phyloP scores from a whole-genome alignment of 2,329 filamentous ascomycete species.

The Diplodia intermedia region DNA sequence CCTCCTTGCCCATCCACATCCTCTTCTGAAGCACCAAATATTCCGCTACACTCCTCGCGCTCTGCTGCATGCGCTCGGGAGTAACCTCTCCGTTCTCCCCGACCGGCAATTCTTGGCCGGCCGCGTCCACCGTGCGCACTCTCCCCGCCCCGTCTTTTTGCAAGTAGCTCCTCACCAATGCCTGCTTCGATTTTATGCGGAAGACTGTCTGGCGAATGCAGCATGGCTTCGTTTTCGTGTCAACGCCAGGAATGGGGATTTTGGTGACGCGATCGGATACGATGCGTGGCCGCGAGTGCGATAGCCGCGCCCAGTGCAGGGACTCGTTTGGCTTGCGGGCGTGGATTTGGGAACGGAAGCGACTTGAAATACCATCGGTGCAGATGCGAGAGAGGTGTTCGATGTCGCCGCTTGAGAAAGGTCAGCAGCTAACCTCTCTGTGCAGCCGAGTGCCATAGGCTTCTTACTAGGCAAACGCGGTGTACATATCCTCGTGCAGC shows the following conservation, averaged over 20 bases:
- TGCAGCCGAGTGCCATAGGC: neutral
- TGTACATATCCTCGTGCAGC: slow-evolving; percentile 67
- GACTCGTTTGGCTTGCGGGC: slow-evolving; percentile 56
- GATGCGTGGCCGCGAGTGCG: slow-evolving; percentile 55
- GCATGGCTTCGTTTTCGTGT: slow-evolving; percentile 39
- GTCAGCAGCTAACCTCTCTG: slow-evolving; percentile 4
- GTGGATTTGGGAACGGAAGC: slow-evolving; percentile 62
- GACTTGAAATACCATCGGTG: slow-evolving; percentile 58
- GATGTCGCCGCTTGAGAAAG: slow-evolving; percentile 10
- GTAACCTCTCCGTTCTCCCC: slow-evolving; percentile 31
- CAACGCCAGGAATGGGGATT: slow-evolving; percentile 50
- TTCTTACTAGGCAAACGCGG: slow-evolving; percentile 60
- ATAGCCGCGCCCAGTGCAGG: slow-evolving; percentile 53
- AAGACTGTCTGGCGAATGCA: slow-evolving; percentile 67
- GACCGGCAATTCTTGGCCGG: slow-evolving; percentile 21
- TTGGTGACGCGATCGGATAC: slow-evolving; percentile 62
- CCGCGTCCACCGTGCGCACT: slow-evolving; percentile 39
- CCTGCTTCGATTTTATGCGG: slow-evolving; percentile 64
- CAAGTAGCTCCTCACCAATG: slow-evolving; percentile 17
- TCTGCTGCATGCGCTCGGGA: slow-evolving; percentile 13
- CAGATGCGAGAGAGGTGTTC: slow-evolving; percentile 53
- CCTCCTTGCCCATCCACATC: slow-evolving; percentile 55
- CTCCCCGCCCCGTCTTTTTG: slow-evolving; percentile 47
- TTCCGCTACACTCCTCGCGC: slow-evolving; percentile 62
- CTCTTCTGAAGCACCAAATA: slow-evolving; percentile 67